These are phyloP conservation scores for Eutypella sp. DNA, from an alignment of 2,329 filamentous ascomycete genomes.

Conservation along the genomic window DNA sequence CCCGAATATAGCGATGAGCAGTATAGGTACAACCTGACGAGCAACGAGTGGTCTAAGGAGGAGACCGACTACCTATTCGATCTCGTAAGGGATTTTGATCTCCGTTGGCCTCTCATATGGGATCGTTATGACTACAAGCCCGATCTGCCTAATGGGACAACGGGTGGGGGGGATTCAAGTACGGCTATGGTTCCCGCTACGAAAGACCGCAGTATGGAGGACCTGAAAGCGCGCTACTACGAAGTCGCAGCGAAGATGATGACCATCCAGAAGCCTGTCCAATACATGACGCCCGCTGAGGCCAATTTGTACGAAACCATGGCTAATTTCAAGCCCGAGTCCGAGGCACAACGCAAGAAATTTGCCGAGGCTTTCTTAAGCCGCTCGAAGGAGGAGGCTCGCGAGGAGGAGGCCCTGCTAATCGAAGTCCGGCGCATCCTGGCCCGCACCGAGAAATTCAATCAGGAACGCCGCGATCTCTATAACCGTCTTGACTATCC, in stretches of 20 bases:
- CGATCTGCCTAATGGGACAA: slow-evolving; percentile 37
- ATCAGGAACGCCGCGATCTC: slow-evolving; percentile 81
- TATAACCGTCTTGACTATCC: slow-evolving; percentile 85
- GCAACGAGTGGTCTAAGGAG: slow-evolving; percentile 78
- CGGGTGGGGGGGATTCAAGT: slow-evolving; percentile 37
- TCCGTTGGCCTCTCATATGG: slow-evolving; percentile 87
- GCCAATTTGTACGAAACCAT: slow-evolving; percentile 80
- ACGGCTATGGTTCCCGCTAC: slow-evolving; percentile 50
- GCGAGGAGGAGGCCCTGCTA: slow-evolving; percentile 85
- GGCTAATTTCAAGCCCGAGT: slow-evolving; percentile 75
- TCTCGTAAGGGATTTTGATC: slow-evolving; percentile 70
- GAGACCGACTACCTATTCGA: slow-evolving; percentile 90
- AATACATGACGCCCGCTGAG: slow-evolving; percentile 83
- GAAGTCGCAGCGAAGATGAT: slow-evolving; percentile 78
- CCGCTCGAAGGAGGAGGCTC: slow-evolving; percentile 78
- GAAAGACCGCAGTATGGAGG: slow-evolving; percentile 70
- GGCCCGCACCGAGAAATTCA: slow-evolving; percentile 77
- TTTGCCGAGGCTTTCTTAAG: slow-evolving; percentile 76
- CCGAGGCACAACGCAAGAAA: slow-evolving; percentile 76
- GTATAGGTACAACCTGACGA: slow-evolving; percentile 71
- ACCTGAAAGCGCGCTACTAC: slow-evolving; percentile 89
- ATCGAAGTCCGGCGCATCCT: slow-evolving; percentile 90
- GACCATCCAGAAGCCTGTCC: slow-evolving; percentile 70
- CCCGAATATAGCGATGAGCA: slow-evolving; percentile 83
- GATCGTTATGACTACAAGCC: slow-evolving; percentile 81